These are phyloP conservation scores for Penicillium sp. DNA, from an alignment of 2,329 filamentous ascomycete genomes.

Conservation along the genomic window DNA sequence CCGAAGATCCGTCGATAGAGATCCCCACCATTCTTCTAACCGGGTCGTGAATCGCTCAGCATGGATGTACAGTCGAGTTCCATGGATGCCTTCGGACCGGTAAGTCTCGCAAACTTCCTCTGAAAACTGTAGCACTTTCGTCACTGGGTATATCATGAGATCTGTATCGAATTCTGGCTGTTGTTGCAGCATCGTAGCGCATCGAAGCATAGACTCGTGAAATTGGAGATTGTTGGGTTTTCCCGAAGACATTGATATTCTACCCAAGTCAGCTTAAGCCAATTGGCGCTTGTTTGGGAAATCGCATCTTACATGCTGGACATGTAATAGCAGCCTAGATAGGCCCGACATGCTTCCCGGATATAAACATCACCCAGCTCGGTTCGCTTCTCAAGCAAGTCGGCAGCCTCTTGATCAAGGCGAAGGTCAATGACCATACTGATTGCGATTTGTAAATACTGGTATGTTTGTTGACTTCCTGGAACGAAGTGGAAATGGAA, in stretches of 20 bases:
- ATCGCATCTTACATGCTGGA: constrained; percentile 14
- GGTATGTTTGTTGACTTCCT: constrained; percentile 21
- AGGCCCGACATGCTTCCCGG: constrained; percentile 11
- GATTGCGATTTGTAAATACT: constrained; percentile 20
- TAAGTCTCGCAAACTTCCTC: constrained; percentile 19
- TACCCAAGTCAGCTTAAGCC: constrained; percentile 4
- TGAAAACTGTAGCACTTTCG: constrained; percentile 20
- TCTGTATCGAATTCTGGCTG: constrained; percentile 23
- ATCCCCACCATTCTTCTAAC: constrained; percentile 19
- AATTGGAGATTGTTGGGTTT: constrained; percentile 16
- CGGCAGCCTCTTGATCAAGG: constrained; percentile 14
- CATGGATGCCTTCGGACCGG: constrained; percentile 9
- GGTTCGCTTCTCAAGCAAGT: constrained; percentile 7
- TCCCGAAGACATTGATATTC: constrained; percentile 15
- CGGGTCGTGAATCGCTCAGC: constrained; percentile 16
- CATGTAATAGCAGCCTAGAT: constrained; percentile 22
- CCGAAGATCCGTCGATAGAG: constrained; percentile 14
- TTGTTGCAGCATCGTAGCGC: constrained; percentile 18
- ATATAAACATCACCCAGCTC: constrained; percentile 6
- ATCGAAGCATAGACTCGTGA: constrained; percentile 18
- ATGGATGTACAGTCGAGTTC: constrained; percentile 12
- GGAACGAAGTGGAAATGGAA: constrained; percentile 19
- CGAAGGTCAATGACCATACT: constrained; percentile 21
- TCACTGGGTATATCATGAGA: constrained; percentile 20
- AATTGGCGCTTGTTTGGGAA: neutral